These are phyloP conservation scores for Schizonepeta tenuifolia DNA, from an alignment of 257 asterid species.

Conservation along the genomic window DNA sequence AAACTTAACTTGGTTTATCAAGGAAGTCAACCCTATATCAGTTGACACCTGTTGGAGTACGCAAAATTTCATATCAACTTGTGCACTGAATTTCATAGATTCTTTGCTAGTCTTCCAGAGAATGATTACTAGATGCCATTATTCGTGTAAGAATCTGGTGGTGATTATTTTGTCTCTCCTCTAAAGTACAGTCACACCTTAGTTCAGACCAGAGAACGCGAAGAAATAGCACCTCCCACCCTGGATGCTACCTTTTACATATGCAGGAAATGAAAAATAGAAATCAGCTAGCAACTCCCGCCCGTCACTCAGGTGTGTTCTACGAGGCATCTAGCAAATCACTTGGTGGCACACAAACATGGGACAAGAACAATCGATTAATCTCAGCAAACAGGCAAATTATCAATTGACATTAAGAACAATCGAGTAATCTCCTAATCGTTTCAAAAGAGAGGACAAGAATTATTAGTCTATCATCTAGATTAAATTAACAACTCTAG, in stretches of 20 bases:
- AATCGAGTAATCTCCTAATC: neutral
- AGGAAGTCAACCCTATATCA: neutral
- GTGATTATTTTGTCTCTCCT: neutral
- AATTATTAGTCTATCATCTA: neutral
- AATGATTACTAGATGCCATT: neutral
- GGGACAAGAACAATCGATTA: neutral
- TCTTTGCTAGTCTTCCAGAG: neutral
- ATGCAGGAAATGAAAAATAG: neutral
- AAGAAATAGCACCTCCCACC: neutral
- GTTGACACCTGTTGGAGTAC: neutral
- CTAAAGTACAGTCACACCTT: neutral
- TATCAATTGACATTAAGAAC: neutral
- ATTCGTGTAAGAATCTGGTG: too few species aligned
- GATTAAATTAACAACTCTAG: neutral
- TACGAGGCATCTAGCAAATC: neutral
- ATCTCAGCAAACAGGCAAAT: neutral
- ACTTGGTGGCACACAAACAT: neutral
- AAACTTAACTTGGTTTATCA: neutral
- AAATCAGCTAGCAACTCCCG: neutral
- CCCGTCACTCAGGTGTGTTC: neutral
- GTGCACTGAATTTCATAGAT: neutral
- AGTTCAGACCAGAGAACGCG: neutral
- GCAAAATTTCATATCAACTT: neutral
- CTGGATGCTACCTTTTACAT: neutral
- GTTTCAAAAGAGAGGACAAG: neutral